Evolutionary conservation across 2,329 filamentous ascomycete species (phyloP), one percentile per base, ranked within the genome.

Genomic region (Tympanopsis confertula): DNA sequence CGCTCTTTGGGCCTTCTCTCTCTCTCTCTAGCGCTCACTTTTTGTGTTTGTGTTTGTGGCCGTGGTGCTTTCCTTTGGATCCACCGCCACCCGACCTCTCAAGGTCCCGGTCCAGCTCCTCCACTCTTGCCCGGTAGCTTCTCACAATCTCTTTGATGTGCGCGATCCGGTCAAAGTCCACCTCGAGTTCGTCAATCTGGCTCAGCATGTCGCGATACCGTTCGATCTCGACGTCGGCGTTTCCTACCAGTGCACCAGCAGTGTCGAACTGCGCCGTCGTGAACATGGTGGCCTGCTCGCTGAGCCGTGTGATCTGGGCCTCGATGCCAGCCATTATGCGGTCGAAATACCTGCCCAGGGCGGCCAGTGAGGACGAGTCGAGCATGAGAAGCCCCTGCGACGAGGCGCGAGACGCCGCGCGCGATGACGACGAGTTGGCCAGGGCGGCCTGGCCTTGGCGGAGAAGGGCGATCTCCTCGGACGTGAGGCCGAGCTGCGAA

Each of bases 121-220:
- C 87, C 33, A 95, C 85, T 43, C 88, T 74, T 35, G 78, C 74
- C 44, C 86, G 79, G 56, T 88, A 93, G n/a, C 78, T 75, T 53
- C 83, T 82, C 42, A 96, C 88, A 50, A 96, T 95, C 54, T 95
- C 88, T 50, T 86, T 78, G 48, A 98, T 94, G 51, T 88, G 80
- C 41, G 77, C 72, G 50, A 96, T 91, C 56, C 89, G 85, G 54
- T 94, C 85, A 59, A 95, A 93, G 59, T 98, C 89, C 47, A 81
- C 74, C 60, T 96, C 87, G 42, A 96, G 71, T 61, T 94, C 87
- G 58, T 95, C 88, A 52, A 95, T 86, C 58, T 94, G 86, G 41
- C 75, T 70, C 45, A 95, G 68, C 47, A 96, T 87, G 41, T 81
- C 77, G 48, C 81, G 79, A 56, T 93, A 93, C 45, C 88, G 81